Evolutionary conservation across 73 alveolate genomes (phyloP), one percentile per base, ranked within the genome.

Genomic region (Halteria grandinella): DNA sequence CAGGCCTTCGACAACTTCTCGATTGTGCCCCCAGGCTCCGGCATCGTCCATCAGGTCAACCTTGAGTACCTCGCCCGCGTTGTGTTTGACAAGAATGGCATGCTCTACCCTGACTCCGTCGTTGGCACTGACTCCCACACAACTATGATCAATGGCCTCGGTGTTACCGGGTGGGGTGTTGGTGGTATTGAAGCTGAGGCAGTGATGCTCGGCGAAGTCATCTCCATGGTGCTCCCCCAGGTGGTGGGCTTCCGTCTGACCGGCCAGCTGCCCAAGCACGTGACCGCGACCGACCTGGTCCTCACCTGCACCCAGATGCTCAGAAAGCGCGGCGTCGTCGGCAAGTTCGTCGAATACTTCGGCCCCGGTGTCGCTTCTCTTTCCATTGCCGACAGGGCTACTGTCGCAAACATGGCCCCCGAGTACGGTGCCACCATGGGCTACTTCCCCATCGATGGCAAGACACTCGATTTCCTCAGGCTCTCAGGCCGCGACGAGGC

Each of bases 181-280:
- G 98, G 98, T 45, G 98, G 98, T 18, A 92, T 92, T 34, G 98
- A 92, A 86, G 98, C 98, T 17, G 98, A 92, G 69, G 94, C 98
- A 28, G 98, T 92, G 73, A 92, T 92, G 98, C 91, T 92, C 25
- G 96, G 98, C 21, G 91, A 92, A 73, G 70, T 79, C 12, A 89
- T 92, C 47, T 89, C 96, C 63, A 92, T 92, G 98, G 98, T 89
- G 5, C 79, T 92, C 17, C 98, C 98, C 2, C 83, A 92, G 66
- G 98, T 92, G 14, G 94, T 92, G 23, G 98, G 96, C 29, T 92
- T 92, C 86, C 79, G 76, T 78, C 79, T 92, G 34, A 83, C 84
- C 27, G 98, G 98, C 25, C 34, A 85, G 50, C 85, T 92, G 47
- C 77, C 79, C 27, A 55, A 77, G 40, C 75, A 79, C 59, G 80